Conservation (phyloP, 2,329 filamentous ascomycete genomes). For the Piedraia hortae region DNA sequence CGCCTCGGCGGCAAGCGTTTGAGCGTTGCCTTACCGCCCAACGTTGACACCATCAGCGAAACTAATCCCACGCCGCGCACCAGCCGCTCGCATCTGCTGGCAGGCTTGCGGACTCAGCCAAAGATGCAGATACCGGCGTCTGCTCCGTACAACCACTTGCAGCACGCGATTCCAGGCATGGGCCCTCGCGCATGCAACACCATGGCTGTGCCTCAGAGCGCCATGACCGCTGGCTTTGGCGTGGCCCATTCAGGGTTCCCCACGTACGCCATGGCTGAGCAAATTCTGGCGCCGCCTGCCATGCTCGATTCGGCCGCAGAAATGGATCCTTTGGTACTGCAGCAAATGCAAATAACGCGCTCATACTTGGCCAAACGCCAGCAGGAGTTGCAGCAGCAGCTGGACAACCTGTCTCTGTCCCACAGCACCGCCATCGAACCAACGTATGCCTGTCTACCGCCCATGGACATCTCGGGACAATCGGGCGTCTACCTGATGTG, state of each 20-base stretch:
- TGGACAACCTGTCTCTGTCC: constrained; percentile 56
- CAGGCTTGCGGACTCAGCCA: constrained; percentile 74
- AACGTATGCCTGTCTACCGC: constrained; percentile 5
- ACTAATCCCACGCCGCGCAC: constrained; percentile 62
- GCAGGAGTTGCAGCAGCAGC: constrained; percentile 79
- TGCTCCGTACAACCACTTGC: constrained; percentile 30
- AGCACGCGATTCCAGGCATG: constrained; percentile 19
- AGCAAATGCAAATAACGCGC: constrained; percentile 74
- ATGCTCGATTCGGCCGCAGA: constrained; percentile 32
- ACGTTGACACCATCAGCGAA: constrained; percentile 38
- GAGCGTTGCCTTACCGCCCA: constrained; percentile 44
- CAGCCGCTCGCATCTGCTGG: constrained; percentile 79
- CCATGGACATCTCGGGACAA: constrained; percentile 28
- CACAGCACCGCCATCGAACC: constrained; percentile 50
- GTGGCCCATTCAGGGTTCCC: constrained; percentile 18
- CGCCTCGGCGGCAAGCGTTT: constrained; percentile 65
- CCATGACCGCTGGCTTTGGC: constrained; percentile 23
- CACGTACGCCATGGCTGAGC: constrained; percentile 48
- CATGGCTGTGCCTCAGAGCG: constrained; percentile 28
- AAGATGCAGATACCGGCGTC: constrained; percentile 51
- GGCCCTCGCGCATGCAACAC: constrained; percentile 16
- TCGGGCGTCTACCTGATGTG: constrained; percentile 60
- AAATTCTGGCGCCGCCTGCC: constrained; percentile 61
- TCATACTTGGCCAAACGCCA: constrained; percentile 83
- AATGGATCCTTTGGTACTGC: constrained; percentile 67